Conservation (phyloP, 495 filamentous ascomycete genomes). For the Lepraria neglecta region DNA sequence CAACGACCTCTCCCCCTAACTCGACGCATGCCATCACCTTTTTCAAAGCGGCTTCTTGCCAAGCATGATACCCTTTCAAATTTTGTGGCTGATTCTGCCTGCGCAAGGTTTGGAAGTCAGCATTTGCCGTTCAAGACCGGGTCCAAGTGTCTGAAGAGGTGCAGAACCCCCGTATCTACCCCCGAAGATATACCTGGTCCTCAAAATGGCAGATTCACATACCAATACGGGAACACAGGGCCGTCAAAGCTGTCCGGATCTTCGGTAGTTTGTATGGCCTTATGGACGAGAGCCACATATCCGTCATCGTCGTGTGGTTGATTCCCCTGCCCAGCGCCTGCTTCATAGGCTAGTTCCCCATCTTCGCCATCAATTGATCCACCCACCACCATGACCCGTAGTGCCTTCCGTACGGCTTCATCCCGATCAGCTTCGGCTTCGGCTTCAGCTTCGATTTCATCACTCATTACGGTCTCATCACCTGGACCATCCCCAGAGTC, state of each 20-base stretch:
- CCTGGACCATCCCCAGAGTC: no score
- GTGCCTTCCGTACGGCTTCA: background rate
- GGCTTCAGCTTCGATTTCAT: background rate
- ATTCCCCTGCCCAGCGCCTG: background rate
- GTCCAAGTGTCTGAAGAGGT: no score
- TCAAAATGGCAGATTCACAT: background rate
- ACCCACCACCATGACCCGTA: background rate
- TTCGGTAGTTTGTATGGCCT: constrained; percentile 4
- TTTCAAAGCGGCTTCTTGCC: constrained; percentile 32
- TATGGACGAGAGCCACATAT: background rate
- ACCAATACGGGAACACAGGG: constrained; percentile 24
- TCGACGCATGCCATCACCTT: constrained; percentile 54
- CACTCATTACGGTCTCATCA: no score
- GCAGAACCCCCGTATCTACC: no score
- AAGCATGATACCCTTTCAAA: constrained; percentile 2
- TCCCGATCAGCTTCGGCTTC: background rate
- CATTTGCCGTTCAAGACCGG: background rate
- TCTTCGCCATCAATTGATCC: constrained; percentile 5
- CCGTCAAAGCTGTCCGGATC: constrained; percentile 20
- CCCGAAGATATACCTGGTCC: no score
- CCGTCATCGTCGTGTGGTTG: background rate
- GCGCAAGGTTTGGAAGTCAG: background rate
- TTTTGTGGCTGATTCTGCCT: constrained; percentile 18
- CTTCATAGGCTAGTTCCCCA: background rate
- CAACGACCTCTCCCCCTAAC: constrained; percentile 52